phyloP scores from a whole-genome alignment of 768 basidiomycete species.

The Hypsizygus marmoreus region DNA sequence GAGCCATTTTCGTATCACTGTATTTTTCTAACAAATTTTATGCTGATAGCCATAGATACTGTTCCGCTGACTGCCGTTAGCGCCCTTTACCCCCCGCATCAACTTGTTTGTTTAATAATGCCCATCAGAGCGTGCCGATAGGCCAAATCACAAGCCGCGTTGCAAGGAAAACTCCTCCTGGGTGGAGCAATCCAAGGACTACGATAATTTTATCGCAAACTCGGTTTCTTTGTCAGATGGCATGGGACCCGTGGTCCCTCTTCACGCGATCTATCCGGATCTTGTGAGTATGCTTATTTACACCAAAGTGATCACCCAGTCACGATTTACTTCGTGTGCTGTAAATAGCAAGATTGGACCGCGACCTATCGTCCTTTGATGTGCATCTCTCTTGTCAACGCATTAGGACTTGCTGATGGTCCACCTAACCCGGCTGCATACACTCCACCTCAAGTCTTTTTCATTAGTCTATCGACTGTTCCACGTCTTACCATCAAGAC shows the following conservation, averaged over 20 bases:
- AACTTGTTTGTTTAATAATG: background rate
- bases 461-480: background rate
- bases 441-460: background rate
- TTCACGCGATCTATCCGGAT: background rate
- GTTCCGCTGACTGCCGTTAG: conserved; percentile 1
- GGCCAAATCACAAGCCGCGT: background rate
- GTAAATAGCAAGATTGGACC: conserved; percentile 1
- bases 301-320: background rate
- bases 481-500: background rate
- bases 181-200: background rate
- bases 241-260: background rate
- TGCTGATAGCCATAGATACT: background rate
- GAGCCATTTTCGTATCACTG: background rate
- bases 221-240: no score
- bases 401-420: background rate
- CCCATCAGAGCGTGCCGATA: background rate
- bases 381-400: background rate
- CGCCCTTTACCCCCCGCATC: background rate
- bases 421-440: background rate
- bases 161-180: background rate
- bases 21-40: background rate
- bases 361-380: background rate
- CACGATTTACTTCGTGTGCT: background rate
- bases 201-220: background rate
- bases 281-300: background rate